Percentiles rank a stretch among this genome's conserved stretches.
These are phyloP conservation scores for Saksenaea oblongispora DNA, from an alignment of 371 early-diverging fungal genomes.

Conservation along the genomic window DNA sequence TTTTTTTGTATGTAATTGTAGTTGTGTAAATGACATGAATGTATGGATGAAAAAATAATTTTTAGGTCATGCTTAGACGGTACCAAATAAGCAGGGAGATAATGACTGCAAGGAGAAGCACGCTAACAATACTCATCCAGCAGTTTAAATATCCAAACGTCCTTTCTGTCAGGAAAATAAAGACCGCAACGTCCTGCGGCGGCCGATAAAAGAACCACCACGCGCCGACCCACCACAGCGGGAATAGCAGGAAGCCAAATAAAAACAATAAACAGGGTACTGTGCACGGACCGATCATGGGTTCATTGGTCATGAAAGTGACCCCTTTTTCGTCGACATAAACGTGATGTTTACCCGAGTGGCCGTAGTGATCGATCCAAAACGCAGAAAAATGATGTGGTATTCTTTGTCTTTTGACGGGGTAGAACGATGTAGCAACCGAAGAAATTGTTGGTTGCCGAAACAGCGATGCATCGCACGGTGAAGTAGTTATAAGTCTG, in stretches of 20 bases:
- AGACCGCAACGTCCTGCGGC: not conserved
- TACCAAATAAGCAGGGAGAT: constrained; percentile 14
- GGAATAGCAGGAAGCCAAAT: constrained; percentile 17
- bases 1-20: not conserved
- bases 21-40: not conserved
- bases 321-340: constrained; percentile 11
- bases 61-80: not conserved
- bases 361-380: constrained; percentile 11
- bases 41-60: not conserved
- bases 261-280: constrained; percentile 8
- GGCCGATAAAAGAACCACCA: constrained; percentile 13
- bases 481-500: not conserved
- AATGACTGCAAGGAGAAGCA: constrained; percentile 11
- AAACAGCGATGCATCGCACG: not conserved
- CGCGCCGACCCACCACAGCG: constrained; percentile 20
- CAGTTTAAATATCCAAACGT: constrained; percentile 13
- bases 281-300: constrained; percentile 3
- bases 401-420: constrained; percentile 6
- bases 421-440: constrained; percentile 12
- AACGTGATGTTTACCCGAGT: not conserved
- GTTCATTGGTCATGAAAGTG: not conserved
- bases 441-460: constrained; percentile 11
- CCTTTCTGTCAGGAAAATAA: constrained; percentile 3
- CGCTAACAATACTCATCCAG: constrained; percentile 15
- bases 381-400: constrained; percentile 17